A percentile compares a stretch with the other conserved stretches of the same genome.
phyloP scores from a whole-genome alignment of 768 basidiomycete species.

The Leccinum truebloodii region DNA sequence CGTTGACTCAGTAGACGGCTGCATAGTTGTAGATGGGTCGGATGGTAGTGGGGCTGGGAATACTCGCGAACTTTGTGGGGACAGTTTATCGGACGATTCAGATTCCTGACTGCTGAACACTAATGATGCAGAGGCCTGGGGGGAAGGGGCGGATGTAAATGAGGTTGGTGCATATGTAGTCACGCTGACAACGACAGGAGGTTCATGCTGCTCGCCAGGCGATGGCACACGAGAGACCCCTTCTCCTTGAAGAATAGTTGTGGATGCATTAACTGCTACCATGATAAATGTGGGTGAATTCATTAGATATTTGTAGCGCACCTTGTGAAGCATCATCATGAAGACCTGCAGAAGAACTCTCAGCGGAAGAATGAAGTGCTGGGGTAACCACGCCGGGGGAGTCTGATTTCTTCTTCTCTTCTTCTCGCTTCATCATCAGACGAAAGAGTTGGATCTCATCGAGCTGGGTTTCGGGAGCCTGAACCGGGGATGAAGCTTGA shows the following conservation, averaged over 20 bases:
- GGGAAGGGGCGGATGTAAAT: constrained; percentile 16
- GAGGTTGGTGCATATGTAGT: constrained; percentile 5
- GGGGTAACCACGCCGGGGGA: constrained; percentile 9
- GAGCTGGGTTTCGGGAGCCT: constrained; percentile 42
- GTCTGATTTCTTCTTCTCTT: constrained; percentile 46
- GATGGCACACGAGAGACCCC: constrained; percentile 18
- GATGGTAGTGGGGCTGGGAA: constrained; percentile 35
- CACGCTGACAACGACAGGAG: not conserved
- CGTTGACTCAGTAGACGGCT: constrained; percentile 42
- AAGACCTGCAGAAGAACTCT: constrained; percentile 13
- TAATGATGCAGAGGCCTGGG: constrained; percentile 9
- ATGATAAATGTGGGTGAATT: constrained; percentile 15
- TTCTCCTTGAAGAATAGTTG: constrained; percentile 10
- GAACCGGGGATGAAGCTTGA: constrained; percentile 20
- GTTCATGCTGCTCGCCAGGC: constrained; percentile 15
- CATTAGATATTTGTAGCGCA: constrained; percentile 9
- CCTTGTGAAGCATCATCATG: constrained; percentile 21
- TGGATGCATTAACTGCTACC: constrained; percentile 8
- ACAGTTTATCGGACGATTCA: constrained; percentile 21
- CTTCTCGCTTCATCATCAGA: constrained; percentile 79
- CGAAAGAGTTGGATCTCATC: constrained; percentile 88
- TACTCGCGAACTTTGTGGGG: constrained; percentile 36
- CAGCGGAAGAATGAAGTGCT: constrained; percentile 5
- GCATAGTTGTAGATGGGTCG: constrained; percentile 20
- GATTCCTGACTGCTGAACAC: constrained; percentile 16